Evolutionary conservation across 2,329 filamentous ascomycete species (phyloP), one percentile per base, ranked within the genome.

Genomic region (Xylaria sp.): DNA sequence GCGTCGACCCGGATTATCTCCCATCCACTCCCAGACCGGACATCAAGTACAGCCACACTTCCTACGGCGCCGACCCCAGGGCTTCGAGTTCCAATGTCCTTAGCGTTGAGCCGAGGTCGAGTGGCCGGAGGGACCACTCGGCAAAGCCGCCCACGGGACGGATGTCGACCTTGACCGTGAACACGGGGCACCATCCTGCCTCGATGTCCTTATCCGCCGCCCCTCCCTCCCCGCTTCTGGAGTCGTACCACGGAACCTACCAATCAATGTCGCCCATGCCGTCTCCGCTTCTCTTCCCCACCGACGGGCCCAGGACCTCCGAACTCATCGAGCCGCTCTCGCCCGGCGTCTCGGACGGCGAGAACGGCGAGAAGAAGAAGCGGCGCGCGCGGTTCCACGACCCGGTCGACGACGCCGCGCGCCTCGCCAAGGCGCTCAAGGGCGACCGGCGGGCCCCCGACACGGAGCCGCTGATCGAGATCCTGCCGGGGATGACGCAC

Each of bases 201-300:
- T 70, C 70, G 18, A 59, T 76, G 45, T 78, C 82, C 11, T 70
- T 85, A 1, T 75, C 81, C 2, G 75, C 76, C 19, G 81, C 91
- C 1, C 91, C 92, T 0, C 85, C 85, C 1, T 96, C 91, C 58
- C 94, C 93, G 0, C 78, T 97, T 45, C 83, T 96, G 1, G 93
- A 97, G 73, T 88, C 94, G 1, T 97, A 97, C 73, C 89, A 88
- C 58, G 93, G 93, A 38, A 96, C 92, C 0, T 97, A 96, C 66
- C 93, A 97, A 72, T 91, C 90, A 53, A 90, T 95, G 64, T 96
- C 92, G 0, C 92, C 93, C 0, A 96, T 97, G 91, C 92, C 92
- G 0, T 92, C 92, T 0, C 91, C 92, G 0, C 76, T 92, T 20
- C 78, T 87, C 65, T 67, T 85, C 3, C 71, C 84, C 2, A 74